A percentile compares a stretch with the other conserved stretches of the same genome.
phyloP scores from a whole-genome alignment of 768 basidiomycete genomes.

The Termitomyces bulborhizus region DNA sequence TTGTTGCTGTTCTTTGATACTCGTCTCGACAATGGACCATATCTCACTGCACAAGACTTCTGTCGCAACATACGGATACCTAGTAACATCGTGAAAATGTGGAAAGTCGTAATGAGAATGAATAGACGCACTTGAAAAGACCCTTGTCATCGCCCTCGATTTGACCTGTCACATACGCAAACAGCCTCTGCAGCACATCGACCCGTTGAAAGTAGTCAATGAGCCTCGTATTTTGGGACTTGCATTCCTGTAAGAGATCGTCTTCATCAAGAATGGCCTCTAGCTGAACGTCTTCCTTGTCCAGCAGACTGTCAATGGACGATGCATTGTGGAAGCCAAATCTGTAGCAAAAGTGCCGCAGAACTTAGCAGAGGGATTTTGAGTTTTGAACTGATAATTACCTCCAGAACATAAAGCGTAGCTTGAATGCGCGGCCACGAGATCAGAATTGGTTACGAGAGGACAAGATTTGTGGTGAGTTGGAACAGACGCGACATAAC shows the following conservation, averaged over 20 bases:
- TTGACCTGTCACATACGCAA: conserved; percentile 84
- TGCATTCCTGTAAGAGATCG: conserved; percentile 93
- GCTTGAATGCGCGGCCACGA: conserved; percentile 7
- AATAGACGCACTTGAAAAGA: conserved; percentile 67
- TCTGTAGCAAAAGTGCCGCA: conserved; percentile 42
- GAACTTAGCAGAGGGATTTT: conserved; percentile 22
- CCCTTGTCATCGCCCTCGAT: conserved; percentile 77
- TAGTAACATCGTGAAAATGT: conserved; percentile 21
- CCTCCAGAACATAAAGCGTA: conserved; percentile 46
- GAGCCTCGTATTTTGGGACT: conserved; percentile 85
- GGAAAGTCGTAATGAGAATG: background rate
- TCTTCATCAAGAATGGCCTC: conserved; percentile 92
- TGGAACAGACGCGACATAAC: conserved; percentile 7
- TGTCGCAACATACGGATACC: conserved; percentile 89
- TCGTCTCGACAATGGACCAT: conserved; percentile 91
- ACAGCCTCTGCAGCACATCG: conserved; percentile 73
- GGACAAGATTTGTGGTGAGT: conserved; percentile 7
- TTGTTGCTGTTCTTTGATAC: conserved; percentile 62
- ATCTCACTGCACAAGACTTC: conserved; percentile 95
- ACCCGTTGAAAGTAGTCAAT: conserved; percentile 82
- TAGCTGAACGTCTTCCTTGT: conserved; percentile 84
- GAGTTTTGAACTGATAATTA: conserved; percentile 26
- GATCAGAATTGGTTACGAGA: conserved; percentile 9
- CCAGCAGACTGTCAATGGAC: conserved; percentile 82
- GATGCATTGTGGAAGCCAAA: conserved; percentile 90